Evolutionary conservation across 805 yeast species (phyloP).

Genomic region (Myxozyma neglecta): DNA sequence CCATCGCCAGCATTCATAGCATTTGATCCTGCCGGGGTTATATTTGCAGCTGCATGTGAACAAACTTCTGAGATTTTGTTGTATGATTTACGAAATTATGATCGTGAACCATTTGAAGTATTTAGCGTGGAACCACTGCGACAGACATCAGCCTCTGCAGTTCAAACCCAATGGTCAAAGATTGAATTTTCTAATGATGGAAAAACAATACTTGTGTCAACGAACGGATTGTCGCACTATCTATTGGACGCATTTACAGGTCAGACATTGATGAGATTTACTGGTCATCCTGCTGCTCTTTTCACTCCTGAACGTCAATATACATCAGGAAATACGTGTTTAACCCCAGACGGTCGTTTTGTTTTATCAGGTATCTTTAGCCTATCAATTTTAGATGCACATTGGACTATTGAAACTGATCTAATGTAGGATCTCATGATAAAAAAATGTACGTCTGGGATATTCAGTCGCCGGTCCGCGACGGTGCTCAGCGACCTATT

Average conservation of each 20-base stretch:
- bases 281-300: slow-evolving; percentile 53
- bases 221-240: slow-evolving; percentile 58
- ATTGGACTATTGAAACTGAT: neutral
- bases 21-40: slow-evolving; percentile 80
- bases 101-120: slow-evolving; percentile 56
- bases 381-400: neutral
- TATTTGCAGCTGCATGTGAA: slow-evolving; percentile 66
- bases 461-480: slow-evolving; percentile 32
- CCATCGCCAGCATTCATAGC: slow-evolving; percentile 61
- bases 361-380: slow-evolving; percentile 52
- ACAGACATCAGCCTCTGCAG: slow-evolving; percentile 17
- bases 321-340: slow-evolving; percentile 54
- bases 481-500: slow-evolving; percentile 33
- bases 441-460: slow-evolving; percentile 59
- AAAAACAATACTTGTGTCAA: slow-evolving; percentile 57
- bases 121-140: slow-evolving; percentile 43
- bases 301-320: slow-evolving; percentile 42
- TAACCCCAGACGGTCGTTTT: slow-evolving; percentile 67
- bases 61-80: slow-evolving; percentile 51
- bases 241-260: slow-evolving; percentile 74
- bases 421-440: slow-evolving; percentile 45
- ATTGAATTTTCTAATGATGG: slow-evolving; percentile 81
- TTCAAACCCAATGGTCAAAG: slow-evolving; percentile 51
- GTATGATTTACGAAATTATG: slow-evolving; percentile 61
- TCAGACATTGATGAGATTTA: slow-evolving; percentile 47